A percentile compares a stretch with the other conserved stretches of the same genome.
phyloP scores from a whole-genome alignment of 208 protist species.

The Leishmania martiniquensis region DNA sequence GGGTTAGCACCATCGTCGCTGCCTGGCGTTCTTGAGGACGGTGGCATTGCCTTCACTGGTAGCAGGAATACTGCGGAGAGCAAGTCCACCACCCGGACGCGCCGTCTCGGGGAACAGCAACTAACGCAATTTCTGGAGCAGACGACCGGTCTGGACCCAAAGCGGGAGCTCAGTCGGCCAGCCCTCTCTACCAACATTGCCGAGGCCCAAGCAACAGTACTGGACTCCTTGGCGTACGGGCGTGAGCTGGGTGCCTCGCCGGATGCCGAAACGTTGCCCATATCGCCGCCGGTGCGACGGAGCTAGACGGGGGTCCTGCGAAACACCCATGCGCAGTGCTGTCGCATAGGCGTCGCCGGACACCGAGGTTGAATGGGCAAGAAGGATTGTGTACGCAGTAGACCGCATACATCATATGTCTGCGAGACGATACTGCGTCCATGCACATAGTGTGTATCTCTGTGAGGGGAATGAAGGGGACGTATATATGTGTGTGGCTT shows the following conservation, averaged over 20 bases:
- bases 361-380: background rate
- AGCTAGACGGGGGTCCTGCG: slow-evolving; percentile 10
- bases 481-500: background rate
- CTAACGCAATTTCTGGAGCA: slow-evolving; percentile 63
- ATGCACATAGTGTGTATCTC: background rate
- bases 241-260: slow-evolving; percentile 29
- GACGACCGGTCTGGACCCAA: slow-evolving; percentile 57
- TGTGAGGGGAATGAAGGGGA: no score
- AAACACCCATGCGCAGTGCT: background rate
- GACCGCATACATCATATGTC: background rate
- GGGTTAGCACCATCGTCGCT: slow-evolving; percentile 38
- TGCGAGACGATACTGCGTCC: background rate
- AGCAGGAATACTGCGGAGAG: slow-evolving; percentile 14
- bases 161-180: slow-evolving; percentile 26
- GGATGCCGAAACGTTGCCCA: slow-evolving; percentile 14
- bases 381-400: background rate
- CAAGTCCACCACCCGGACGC: slow-evolving; percentile 18
- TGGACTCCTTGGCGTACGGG: slow-evolving; percentile 33
- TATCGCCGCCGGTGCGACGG: slow-evolving; percentile 9
- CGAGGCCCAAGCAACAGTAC: slow-evolving; percentile 56
- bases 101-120: slow-evolving; percentile 34
- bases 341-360: background rate
- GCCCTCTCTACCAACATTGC: slow-evolving; percentile 39
- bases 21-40: slow-evolving; percentile 37
- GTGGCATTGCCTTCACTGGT: slow-evolving; percentile 3